Base-by-base conservation (phyloP, 768 basidiomycete genomes). In the Lentinus brumalis region DNA sequence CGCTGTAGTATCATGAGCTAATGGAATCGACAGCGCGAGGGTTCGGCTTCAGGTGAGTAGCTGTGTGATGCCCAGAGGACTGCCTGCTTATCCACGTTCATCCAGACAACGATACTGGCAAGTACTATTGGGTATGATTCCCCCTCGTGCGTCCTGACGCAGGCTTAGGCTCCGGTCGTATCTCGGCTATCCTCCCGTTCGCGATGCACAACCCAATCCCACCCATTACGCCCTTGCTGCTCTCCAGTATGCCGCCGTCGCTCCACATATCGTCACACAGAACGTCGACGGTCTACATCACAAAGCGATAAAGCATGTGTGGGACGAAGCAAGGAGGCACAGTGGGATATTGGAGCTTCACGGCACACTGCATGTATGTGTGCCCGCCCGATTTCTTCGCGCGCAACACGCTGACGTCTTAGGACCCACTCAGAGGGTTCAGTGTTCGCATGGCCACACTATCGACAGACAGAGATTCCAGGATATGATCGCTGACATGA, bases 211-310 rank as follows among this genome's bases (percentile, higher is more conserved):
- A 49, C 93, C 95, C 4, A 98, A 97, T 67, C 87, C 93, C 4
- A 95, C 91, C 0, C 96, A 98, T 71, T 92, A 84, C 66, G 88
- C 92, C 9, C 76, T 98, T 30, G 89, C 92, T 5, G 92, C 94
- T 2, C 78, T 97, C 50, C 89, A 92, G 68, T 79, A 92, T 64
- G 75, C 88, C 9, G 83, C 81, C 3, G 73, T 86, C 54, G 78
- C 91, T 18, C 74, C 81, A 21, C 76, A 77, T 30, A 72, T 95
- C 35, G 86, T 98, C 62, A 98, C 96, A 0, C 90, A 89, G 80
- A 92, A 92, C 66, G 96, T 98, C n/a, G 96, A 98, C 69, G 95
- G 94, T 2, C 83, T 98, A 6, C 96, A 98, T 69, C 87, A 87
- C 53, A 93, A 92, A 74, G 91, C 93, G 8, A 74, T 91, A 18